These are phyloP conservation scores for Sphaerosporella brunnea DNA, from an alignment of 495 filamentous ascomycete species.

Conservation along the genomic window DNA sequence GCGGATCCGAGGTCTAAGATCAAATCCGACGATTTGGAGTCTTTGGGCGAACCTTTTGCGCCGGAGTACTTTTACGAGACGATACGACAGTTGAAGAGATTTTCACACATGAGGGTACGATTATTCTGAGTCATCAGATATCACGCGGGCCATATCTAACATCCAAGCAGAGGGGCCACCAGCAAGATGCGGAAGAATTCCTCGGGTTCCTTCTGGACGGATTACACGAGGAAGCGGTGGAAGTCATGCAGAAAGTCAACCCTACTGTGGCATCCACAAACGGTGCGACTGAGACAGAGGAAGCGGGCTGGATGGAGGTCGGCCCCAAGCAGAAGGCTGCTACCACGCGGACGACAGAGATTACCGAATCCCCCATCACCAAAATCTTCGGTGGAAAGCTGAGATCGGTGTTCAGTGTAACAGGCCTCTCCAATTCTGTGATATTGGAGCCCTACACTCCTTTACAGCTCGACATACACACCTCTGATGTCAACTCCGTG, in stretches of 20 bases:
- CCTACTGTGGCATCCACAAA: slow-evolving; percentile 24
- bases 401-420: slow-evolving; percentile 72
- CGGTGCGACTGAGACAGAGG: slow-evolving; percentile 14
- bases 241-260: slow-evolving; percentile 44
- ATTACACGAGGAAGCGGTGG: slow-evolving; percentile 78
- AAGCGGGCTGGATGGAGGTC: slow-evolving; percentile 76
- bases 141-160: not conserved
- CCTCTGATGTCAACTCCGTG: slow-evolving; percentile 70
- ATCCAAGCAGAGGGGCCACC: slow-evolving; percentile 78
- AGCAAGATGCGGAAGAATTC: slow-evolving; percentile 97
- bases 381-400: slow-evolving; percentile 90
- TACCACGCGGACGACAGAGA: slow-evolving; percentile 73
- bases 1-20: slow-evolving; percentile 54
- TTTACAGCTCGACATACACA: slow-evolving; percentile 82
- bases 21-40: slow-evolving; percentile 67
- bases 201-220: slow-evolving; percentile 83
- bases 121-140: not conserved
- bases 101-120: slow-evolving; percentile 73
- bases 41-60: slow-evolving; percentile 78
- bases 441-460: slow-evolving; percentile 88
- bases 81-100: slow-evolving; percentile 67
- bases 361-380: slow-evolving; percentile 64
- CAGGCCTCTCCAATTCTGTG: slow-evolving; percentile 73
- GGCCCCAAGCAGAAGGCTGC: slow-evolving; percentile 77
- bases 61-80: slow-evolving; percentile 93